These are phyloP conservation scores for Penicillium italicum DNA, from an alignment of 2,329 filamentous ascomycete genomes.

Conservation along the genomic window DNA sequence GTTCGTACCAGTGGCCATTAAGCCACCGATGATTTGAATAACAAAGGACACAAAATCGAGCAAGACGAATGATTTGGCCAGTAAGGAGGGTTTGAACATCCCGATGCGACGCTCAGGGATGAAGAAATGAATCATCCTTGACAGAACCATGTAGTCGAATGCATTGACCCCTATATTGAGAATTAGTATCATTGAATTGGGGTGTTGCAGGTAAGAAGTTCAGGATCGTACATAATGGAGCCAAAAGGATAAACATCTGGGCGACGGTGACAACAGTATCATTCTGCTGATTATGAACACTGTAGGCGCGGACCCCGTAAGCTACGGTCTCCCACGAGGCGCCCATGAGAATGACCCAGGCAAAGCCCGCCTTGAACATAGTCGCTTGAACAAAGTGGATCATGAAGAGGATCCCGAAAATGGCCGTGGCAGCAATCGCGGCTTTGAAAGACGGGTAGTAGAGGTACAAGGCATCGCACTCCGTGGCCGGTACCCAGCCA, in stretches of 20 bases:
- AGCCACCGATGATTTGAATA: constrained; percentile 17
- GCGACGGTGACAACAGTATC: neutral
- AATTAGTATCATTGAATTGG: neutral
- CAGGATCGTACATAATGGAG: constrained; percentile 1
- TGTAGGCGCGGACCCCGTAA: constrained; percentile 35
- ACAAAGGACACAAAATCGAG: constrained; percentile 38
- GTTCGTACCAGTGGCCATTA: constrained; percentile 1
- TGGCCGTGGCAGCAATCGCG: constrained; percentile 34
- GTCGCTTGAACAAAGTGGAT: constrained; percentile 38
- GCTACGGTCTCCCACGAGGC: constrained; percentile 42
- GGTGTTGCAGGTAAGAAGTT: neutral
- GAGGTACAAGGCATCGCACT: constrained; percentile 14
- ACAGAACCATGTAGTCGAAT: constrained; percentile 48
- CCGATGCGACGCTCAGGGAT: constrained; percentile 39
- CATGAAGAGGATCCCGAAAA: constrained; percentile 30
- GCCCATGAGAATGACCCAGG: constrained; percentile 48
- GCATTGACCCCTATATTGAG: constrained; percentile 39
- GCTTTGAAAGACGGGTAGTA: constrained; percentile 40
- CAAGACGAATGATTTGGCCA: constrained; percentile 42
- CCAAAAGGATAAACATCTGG: constrained; percentile 9
- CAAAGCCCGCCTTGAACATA: constrained; percentile 35
- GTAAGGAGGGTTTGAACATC: constrained; percentile 34
- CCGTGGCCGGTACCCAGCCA: constrained; percentile 19
- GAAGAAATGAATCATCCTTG: constrained; percentile 47
- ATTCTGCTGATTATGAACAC: neutral